Evolutionary conservation across 2,329 filamentous ascomycete genomes (phyloP), one percentile per base, ranked within the genome.

Genomic region (Arthrobotrys musiformis): DNA sequence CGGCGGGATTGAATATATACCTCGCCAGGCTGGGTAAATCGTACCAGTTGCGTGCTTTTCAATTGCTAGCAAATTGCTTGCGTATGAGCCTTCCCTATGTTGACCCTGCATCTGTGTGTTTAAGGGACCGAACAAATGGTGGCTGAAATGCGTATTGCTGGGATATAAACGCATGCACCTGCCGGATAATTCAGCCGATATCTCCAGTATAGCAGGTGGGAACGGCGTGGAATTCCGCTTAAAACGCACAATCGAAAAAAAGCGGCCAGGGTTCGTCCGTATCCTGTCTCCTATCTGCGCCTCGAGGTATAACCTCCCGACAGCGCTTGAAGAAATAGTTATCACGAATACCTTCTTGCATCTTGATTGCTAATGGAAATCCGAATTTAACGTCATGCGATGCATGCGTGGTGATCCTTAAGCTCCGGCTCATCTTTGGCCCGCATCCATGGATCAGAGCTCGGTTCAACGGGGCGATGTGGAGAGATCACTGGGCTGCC

Each of bases 101-200:
- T n/a, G 30, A 33, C n/a, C 52, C 30, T 58, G 30, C 33, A 58
- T 58, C 22, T 13, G 52, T 24, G 30, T 15, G 11, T 22, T 22
- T 58, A 58, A 58, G 52, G 48, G 30, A 40, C 52, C 2, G 9
- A 28, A 22, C 1, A 19, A 15, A 24, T 15, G n/a, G 52, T 58
- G 52, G 52, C 52, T 58, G 52, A 58, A 40, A 58, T 54, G n/a
- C 50, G 30, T n/a, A 58, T 40, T 37, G 19, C 52, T 37, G 11
- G 52, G 52, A 58, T 58, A 40, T 58, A 58, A 40, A 40, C 33
- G 52, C n/a, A n/a, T n/a, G n/a, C 33, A 50, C 7, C 30, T 44
- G 6, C 67, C 58, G 68, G 68, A 64, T 70, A 70, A 70, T 70
- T 44, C 44, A 56, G 50, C 58, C 58, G 46, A 13, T 28, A 58